Percentiles rank a stretch among this genome's conserved stretches.
Evolutionary conservation across 2,329 filamentous ascomycete genomes (phyloP).

Genomic region (Parastagonospora nodorum): DNA sequence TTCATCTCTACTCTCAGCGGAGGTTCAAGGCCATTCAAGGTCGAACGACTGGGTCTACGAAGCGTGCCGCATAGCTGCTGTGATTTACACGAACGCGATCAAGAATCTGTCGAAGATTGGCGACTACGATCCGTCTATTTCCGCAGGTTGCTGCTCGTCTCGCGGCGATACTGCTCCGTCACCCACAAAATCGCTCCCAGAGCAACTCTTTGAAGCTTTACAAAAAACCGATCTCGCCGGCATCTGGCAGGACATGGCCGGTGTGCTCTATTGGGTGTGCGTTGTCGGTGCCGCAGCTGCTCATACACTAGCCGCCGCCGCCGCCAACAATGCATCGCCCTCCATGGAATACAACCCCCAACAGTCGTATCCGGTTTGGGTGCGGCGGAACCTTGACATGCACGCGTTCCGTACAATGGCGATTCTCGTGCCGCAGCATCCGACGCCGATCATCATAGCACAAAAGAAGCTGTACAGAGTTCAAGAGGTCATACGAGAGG

Average conservation of each 20-base stretch:
- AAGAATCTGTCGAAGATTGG: conserved; percentile 12
- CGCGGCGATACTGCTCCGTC: background rate
- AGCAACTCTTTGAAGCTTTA: conserved; percentile 29
- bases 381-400: conserved; percentile 37
- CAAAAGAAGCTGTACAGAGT: conserved; percentile 34
- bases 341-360: conserved; percentile 1
- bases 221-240: conserved; percentile 27
- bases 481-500: conserved; percentile 28
- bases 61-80: conserved; percentile 38
- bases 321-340: conserved; percentile 12
- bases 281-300: conserved; percentile 39
- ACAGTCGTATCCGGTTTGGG: conserved; percentile 23
- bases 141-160: conserved; percentile 8
- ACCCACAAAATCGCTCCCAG: conserved; percentile 17
- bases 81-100: conserved; percentile 41
- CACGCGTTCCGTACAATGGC: conserved; percentile 29
- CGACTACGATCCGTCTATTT: conserved; percentile 18
- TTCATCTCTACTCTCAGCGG: conserved; percentile 26
- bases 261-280: conserved; percentile 43
- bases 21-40: conserved; percentile 19
- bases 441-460: conserved; percentile 25
- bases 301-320: conserved; percentile 13
- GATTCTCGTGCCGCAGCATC: conserved; percentile 35
- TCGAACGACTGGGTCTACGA: conserved; percentile 42
- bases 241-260: conserved; percentile 41